phyloP scores from a whole-genome alignment of 192 early-diverging fungal species.

The Gaertneriomyces sp. region DNA sequence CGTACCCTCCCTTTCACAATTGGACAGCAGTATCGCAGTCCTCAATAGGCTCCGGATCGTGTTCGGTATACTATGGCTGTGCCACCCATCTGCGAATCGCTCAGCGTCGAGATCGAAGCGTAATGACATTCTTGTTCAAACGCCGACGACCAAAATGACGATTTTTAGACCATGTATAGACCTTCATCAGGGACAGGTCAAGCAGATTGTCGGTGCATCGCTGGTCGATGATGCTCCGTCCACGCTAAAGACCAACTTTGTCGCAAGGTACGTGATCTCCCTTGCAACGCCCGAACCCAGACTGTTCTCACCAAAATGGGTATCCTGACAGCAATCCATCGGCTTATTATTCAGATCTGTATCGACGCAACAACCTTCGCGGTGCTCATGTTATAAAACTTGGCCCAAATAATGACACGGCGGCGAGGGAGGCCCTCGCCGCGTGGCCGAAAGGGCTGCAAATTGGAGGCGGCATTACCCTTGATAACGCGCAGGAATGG shows the following conservation, averaged over 20 bases:
- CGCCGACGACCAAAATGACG: conserved; percentile 1
- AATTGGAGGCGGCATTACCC: conserved; percentile 89
- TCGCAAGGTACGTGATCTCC: conserved; percentile 56
- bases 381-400: conserved; percentile 97
- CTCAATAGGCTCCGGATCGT: too few relatives aligned
- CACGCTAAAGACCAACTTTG: conserved; percentile 85
- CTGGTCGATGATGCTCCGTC: conserved; percentile 54
- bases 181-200: conserved; percentile 94
- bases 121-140: not conserved
- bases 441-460: conserved; percentile 88
- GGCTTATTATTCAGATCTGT: conserved; percentile 78
- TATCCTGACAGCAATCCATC: conserved; percentile 57
- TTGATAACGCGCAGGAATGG: conserved; percentile 86
- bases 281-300: too few relatives aligned
- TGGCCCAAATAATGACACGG: conserved; percentile 79
- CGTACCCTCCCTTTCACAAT: too few relatives aligned
- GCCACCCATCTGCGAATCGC: too few relatives aligned
- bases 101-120: too few relatives aligned
- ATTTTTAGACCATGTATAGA: conserved; percentile 97
- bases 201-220: conserved; percentile 97
- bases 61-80: too few relatives aligned
- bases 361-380: conserved; percentile 62
- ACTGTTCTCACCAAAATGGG: not conserved
- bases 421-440: conserved; percentile 74
- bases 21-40: too few relatives aligned